These are phyloP conservation scores for Apiospora pterosperma DNA, from an alignment of 2,329 filamentous ascomycete species.

Conservation along the genomic window DNA sequence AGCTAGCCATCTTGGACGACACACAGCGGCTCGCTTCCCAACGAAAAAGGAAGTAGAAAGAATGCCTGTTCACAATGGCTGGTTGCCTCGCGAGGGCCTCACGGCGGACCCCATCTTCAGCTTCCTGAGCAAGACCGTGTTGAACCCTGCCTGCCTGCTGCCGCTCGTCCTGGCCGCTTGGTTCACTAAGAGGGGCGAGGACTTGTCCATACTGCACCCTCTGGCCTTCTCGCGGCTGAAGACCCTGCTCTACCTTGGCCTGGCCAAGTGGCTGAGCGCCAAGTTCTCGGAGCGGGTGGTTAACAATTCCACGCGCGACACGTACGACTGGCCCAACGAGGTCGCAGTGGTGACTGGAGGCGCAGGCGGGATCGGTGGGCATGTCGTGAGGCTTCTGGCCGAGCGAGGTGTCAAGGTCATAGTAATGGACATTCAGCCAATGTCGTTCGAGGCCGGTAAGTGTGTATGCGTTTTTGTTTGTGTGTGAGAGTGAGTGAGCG, in stretches of 20 bases:
- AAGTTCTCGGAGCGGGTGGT: conserved; percentile 48
- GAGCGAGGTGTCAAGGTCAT: conserved; percentile 64
- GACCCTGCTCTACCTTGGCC: conserved; percentile 48
- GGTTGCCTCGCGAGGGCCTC: conserved; percentile 55
- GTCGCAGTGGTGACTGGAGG: conserved; percentile 74
- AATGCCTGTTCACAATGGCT: conserved; percentile 48
- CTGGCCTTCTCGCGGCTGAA: conserved; percentile 49
- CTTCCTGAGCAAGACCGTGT: conserved; percentile 55
- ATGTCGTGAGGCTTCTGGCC: conserved; percentile 63
- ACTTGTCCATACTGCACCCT: conserved; percentile 50
- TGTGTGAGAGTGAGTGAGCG: too few relatives aligned
- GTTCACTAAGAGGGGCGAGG: conserved; percentile 59
- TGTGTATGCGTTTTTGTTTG: too few relatives aligned
- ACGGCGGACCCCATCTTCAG: conserved; percentile 57
- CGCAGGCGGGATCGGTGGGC: conserved; percentile 67
- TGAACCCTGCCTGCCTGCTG: conserved; percentile 63
- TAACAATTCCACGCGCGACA: conserved; percentile 49
- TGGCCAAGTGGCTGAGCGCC: conserved; percentile 44
- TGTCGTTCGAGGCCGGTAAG: conserved; percentile 22
- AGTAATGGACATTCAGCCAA: conserved; percentile 65
- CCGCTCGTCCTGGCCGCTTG: conserved; percentile 60
- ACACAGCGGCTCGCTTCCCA: not conserved
- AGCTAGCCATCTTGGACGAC: not conserved
- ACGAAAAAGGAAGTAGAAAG: not conserved
- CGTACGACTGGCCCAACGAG: conserved; percentile 65